phyloP scores from a whole-genome alignment of 1,139 yeast species.

The Saccharomyces pastorianus region DNA sequence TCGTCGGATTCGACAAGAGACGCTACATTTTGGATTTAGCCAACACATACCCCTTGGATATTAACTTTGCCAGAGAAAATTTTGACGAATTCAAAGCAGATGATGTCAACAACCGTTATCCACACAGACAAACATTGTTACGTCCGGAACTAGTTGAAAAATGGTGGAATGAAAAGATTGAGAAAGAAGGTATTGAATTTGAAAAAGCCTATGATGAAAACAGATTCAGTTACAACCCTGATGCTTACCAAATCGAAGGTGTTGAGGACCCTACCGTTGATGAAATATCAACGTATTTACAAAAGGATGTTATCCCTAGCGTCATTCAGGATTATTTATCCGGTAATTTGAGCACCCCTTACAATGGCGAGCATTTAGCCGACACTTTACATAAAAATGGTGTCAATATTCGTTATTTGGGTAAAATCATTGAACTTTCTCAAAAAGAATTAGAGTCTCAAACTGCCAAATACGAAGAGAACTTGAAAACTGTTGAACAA shows the following conservation, averaged over 20 bases:
- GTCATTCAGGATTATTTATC: conserved; percentile 44
- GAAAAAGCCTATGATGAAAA: conserved; percentile 51
- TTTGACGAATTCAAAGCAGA: conserved; percentile 31
- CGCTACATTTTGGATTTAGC: conserved; percentile 77
- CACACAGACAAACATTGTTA: conserved; percentile 69
- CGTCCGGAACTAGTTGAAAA: conserved; percentile 86
- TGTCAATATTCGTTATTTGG: conserved; percentile 83
- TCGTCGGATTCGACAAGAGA: conserved; percentile 78
- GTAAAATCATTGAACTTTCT: conserved; percentile 29
- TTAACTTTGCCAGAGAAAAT: conserved; percentile 57
- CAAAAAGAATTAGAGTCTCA: conserved; percentile 26
- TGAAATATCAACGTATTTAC: too few relatives aligned
- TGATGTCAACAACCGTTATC: conserved; percentile 48
- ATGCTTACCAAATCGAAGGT: conserved; percentile 50
- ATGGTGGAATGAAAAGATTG: conserved; percentile 74
- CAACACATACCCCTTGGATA: conserved; percentile 78
- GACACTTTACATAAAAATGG: conserved; percentile 68
- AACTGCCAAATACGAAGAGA: conserved; percentile 23
- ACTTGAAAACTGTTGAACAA: conserved; percentile 24
- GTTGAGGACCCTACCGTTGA: conserved; percentile 55
- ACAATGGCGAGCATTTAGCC: conserved; percentile 73
- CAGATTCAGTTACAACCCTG: conserved; percentile 64
- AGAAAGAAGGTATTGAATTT: conserved; percentile 36
- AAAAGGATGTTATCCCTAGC: conserved; percentile 41
- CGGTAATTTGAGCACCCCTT: conserved; percentile 53